These are phyloP conservation scores for Eimeria nieschulzi DNA, from an alignment of 169 alveolate genomes.

Conservation along the genomic window DNA sequence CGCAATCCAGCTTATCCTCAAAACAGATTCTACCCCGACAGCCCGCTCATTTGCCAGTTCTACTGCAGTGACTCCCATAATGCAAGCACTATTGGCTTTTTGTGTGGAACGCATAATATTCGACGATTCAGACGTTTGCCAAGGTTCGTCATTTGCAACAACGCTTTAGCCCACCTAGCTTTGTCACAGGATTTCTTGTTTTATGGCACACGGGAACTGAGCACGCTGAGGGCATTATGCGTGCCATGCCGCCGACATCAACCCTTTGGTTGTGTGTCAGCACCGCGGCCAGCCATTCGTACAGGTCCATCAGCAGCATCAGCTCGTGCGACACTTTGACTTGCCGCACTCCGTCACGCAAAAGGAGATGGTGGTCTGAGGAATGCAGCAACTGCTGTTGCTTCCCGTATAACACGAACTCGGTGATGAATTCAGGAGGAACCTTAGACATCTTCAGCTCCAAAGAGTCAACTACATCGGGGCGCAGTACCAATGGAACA, in stretches of 20 bases:
- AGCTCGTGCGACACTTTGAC: conserved; percentile 20
- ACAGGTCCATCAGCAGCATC: conserved; percentile 63
- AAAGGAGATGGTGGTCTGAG: conserved; percentile 3
- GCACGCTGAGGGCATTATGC: neutral
- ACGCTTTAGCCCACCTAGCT: conserved; percentile 2
- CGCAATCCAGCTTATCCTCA: too few species aligned
- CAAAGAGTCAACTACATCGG: conserved; percentile 53
- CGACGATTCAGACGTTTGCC: too few species aligned
- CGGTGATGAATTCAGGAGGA: conserved; percentile 58
- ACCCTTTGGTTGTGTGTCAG: conserved; percentile 50
- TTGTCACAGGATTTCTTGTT: neutral
- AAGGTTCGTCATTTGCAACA: neutral
- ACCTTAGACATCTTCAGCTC: conserved; percentile 66
- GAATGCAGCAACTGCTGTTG: conserved; percentile 59
- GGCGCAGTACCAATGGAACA: conserved; percentile 32
- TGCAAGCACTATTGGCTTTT: too few species aligned
- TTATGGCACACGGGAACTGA: neutral
- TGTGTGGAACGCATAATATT: too few species aligned
- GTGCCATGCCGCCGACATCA: neutral
- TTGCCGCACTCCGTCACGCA: conserved; percentile 23
- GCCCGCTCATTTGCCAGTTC: too few species aligned
- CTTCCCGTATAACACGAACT: conserved; percentile 48
- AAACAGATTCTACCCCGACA: too few species aligned
- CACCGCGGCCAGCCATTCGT: conserved; percentile 73
- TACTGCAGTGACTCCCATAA: too few species aligned